phyloP scores from a whole-genome alignment of 2,329 filamentous ascomycete genomes.

The Arthrobotrys musiformis region DNA sequence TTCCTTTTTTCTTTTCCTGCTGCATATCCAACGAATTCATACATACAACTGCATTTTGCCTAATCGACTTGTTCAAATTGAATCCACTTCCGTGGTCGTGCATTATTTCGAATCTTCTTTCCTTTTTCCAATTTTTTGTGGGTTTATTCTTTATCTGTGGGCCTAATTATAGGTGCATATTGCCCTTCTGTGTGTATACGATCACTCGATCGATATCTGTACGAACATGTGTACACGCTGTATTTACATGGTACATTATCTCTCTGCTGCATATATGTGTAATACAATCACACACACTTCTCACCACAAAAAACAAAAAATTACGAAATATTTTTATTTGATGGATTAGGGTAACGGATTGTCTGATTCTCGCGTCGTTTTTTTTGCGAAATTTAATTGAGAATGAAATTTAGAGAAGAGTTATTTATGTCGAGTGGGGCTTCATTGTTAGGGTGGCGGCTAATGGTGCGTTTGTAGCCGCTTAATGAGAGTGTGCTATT shows the following conservation, averaged over 20 bases:
- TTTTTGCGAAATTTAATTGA: neutral
- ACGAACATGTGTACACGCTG: conserved; percentile 15
- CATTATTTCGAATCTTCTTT: conserved; percentile 13
- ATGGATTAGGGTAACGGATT: neutral
- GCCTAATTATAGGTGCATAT: conserved; percentile 1
- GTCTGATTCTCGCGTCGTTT: neutral
- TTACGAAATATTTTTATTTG: neutral
- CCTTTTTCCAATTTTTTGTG: neutral
- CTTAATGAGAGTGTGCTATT: neutral
- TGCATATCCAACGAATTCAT: conserved; percentile 4
- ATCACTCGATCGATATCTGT: neutral
- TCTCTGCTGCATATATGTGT: conserved; percentile 13
- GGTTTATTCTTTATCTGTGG: conserved; percentile 6
- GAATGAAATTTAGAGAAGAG: neutral
- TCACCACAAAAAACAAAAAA: neutral
- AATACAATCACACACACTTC: conserved; percentile 1
- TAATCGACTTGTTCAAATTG: conserved; percentile 9
- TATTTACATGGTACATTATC: conserved; percentile 20
- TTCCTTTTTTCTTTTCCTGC: neutral
- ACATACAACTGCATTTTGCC: conserved; percentile 15
- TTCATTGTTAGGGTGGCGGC: neutral
- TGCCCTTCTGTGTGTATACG: neutral
- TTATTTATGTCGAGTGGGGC: neutral
- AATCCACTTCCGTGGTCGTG: neutral
- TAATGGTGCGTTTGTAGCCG: neutral